Base-by-base conservation (phyloP, 345 rosid genomes). In the Bruguiera gymnorhiza region DNA sequence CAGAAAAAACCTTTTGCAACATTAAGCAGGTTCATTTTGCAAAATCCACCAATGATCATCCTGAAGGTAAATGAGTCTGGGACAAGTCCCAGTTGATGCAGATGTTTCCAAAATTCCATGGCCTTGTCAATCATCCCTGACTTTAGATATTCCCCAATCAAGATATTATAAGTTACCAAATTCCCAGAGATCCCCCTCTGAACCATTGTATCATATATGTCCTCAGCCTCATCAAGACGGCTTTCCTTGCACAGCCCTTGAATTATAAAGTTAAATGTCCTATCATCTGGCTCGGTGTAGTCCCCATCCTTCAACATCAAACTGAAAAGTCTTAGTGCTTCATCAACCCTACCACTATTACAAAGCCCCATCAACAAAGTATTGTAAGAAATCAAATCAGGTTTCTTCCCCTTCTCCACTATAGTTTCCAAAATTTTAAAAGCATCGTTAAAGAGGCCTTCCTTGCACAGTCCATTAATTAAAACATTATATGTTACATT, bases 1-100 rank as follows among this genome's bases (percentile, higher is more conserved):
- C 72, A 62, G 54, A 87, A 81, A 59, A 89, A 24, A 61, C 93
- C 96, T 77, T 83, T 87, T 21, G 91, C 88, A 63, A 86, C 30
- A 74, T 78, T 87, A 70, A 82, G 85, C 83, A 87, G 60, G 30
- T 80, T 70, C 30, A 64, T 67, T 75, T 83, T 85, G 83, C 87
- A 82, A 66, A 85, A 78, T 69, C 89, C 92, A 66, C 72, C 66
- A 65, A 89, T 84, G 84, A 85, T 59, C 60, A 75, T 39, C 65
- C 84, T 75, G 70, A 83, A 87, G 10, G 88, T 87, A 61, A 70
- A 30, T 30, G 91, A 78, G 63, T 81, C 69, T 18, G 88, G 91
- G 73, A 67, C 70, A 59, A 82, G 53, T 68, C 82, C 83, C 76
- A 74, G 70, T 54, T 76, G 73, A 70, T 66, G 70, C 26, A 86